These are phyloP conservation scores for Flaveria linearis DNA, from an alignment of 129 eudicot genomes.

Conservation along the genomic window DNA sequence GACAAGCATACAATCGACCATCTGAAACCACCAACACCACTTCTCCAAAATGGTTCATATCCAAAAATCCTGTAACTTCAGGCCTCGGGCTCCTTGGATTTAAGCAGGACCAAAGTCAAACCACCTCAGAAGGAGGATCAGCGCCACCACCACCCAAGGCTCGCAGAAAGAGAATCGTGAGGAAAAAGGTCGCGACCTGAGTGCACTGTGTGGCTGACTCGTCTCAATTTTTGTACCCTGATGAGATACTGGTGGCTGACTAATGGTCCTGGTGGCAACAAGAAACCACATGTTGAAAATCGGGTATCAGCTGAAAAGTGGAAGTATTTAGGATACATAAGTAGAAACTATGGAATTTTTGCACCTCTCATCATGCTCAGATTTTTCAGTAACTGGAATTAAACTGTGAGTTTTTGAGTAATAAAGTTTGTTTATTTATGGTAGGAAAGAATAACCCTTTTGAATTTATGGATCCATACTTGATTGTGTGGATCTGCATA, in stretches of 20 bases:
- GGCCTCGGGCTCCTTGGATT: conserved; percentile 90
- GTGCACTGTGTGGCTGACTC: conserved; percentile 19
- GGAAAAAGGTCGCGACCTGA: conserved; percentile 67
- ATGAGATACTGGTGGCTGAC: conserved; percentile 12
- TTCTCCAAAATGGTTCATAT: conserved; percentile 79
- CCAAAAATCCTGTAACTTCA: conserved; percentile 76
- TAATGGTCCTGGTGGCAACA: conserved; percentile 11
- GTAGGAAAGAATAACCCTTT: conserved; percentile 33
- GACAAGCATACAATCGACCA: conserved; percentile 74
- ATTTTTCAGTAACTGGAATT: conserved; percentile 16
- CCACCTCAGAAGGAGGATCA: conserved; percentile 51
- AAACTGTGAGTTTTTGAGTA: conserved; percentile 27
- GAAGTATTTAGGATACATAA: conserved; percentile 8
- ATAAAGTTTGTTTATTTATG: conserved; percentile 26
- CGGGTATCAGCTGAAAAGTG: conserved; percentile 11
- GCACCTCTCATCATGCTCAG: conserved; percentile 9
- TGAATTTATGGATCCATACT: conserved; percentile 9
- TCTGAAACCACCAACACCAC: conserved; percentile 45
- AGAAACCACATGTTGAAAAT: conserved; percentile 8
- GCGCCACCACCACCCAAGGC: conserved; percentile 59
- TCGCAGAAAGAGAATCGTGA: conserved; percentile 78
- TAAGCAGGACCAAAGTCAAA: conserved; percentile 57
- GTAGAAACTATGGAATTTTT: conserved; percentile 34
- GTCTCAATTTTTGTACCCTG: conserved; percentile 50
- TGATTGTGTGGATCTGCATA: neutral